Evolutionary conservation across 805 yeast species (phyloP).

Genomic region (Ascoidea rubescens): DNA sequence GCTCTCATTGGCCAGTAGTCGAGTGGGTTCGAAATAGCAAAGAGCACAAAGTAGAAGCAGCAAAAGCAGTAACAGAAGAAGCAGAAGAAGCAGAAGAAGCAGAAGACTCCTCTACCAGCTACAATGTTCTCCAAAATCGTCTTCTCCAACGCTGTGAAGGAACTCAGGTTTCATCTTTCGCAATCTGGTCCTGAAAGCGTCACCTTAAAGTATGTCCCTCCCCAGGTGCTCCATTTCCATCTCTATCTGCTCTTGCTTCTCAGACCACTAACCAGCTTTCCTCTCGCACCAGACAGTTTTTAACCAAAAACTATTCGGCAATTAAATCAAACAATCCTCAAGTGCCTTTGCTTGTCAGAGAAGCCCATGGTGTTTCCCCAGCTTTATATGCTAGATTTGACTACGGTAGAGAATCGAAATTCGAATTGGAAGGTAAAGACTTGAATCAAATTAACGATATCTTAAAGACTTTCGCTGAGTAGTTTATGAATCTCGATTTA

Average conservation of each 20-base stretch:
- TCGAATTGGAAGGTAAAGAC: conserved; percentile 22
- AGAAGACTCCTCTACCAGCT: no score
- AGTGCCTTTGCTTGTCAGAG: conserved; percentile 68
- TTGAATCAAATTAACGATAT: conserved; percentile 13
- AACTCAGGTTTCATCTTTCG: conserved; percentile 69
- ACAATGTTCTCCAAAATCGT: conserved; percentile 14
- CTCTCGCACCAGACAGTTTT: conserved; percentile 33
- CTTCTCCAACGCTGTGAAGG: conserved; percentile 43
- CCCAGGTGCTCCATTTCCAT: neutral
- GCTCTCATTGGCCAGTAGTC: no score
- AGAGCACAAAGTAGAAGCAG: no score
- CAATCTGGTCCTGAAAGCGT: conserved; percentile 65
- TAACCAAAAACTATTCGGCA: conserved; percentile 50
- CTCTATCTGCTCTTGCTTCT: neutral
- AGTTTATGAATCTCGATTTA: no score
- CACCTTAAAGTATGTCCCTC: conserved; percentile 34
- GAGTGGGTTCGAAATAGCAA: no score
- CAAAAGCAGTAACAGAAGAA: no score
- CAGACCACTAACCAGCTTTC: neutral
- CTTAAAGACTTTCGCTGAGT: conserved; percentile 10
- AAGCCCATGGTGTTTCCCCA: conserved; percentile 61
- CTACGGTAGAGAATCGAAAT: conserved; percentile 21
- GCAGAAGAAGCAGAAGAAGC: no score
- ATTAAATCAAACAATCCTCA: conserved; percentile 48
- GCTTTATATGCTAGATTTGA: conserved; percentile 61